phyloP scores from a whole-genome alignment of 257 asterid species.

The Capsicum baccatum region DNA sequence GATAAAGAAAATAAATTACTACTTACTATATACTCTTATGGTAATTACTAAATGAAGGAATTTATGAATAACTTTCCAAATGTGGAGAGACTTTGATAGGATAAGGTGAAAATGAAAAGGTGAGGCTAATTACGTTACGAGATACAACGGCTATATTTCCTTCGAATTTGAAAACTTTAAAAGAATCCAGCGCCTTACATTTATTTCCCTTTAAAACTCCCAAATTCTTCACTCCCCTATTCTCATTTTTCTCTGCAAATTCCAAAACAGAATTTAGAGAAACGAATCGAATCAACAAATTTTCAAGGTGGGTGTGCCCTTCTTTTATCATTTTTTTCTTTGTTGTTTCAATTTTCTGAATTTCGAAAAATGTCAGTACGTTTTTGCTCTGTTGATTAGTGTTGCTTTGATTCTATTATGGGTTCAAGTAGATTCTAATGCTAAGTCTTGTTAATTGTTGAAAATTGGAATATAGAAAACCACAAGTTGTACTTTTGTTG shows the following conservation, averaged over 20 bases:
- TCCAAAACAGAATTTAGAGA: too few species aligned
- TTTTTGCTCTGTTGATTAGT: background rate
- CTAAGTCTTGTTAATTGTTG: background rate
- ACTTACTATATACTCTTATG: background rate
- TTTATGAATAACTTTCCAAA: background rate
- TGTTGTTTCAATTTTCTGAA: background rate
- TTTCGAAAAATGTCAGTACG: background rate
- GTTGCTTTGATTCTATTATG: background rate
- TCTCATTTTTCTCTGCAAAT: too few species aligned
- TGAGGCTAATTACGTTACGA: background rate
- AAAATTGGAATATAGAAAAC: background rate
- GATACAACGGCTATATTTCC: conserved; percentile 30
- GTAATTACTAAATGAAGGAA: background rate
- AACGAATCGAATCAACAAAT: too few species aligned
- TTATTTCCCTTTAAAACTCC: background rate
- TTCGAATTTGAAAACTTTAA: conserved; percentile 22
- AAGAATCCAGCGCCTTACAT: background rate
- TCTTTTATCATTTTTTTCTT: background rate
- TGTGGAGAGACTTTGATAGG: background rate
- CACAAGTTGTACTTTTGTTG: background rate
- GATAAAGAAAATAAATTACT: background rate
- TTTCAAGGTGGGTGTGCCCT: background rate
- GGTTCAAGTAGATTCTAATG: background rate
- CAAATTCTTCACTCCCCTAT: too few species aligned
- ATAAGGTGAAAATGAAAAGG: background rate